phyloP scores from a whole-genome alignment of 805 yeast species.

The Brettanomyces naardenensis region DNA sequence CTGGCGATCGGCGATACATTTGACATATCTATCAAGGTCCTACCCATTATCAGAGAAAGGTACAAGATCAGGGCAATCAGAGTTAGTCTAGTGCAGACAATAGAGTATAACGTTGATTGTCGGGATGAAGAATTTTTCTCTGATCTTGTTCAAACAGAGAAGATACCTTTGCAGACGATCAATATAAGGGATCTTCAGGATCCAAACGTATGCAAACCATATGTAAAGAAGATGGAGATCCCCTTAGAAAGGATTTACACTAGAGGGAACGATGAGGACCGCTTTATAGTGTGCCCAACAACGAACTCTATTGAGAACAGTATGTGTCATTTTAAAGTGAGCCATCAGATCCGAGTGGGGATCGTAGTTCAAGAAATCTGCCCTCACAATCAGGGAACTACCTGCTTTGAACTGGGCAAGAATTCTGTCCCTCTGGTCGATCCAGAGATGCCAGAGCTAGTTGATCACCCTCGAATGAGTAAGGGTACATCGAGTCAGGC shows the following conservation, averaged over 20 bases:
- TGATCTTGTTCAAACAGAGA: conserved; percentile 10
- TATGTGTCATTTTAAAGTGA: conserved; percentile 14
- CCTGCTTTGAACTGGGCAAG: too few relatives aligned
- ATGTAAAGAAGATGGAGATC: conserved; percentile 4
- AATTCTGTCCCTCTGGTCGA: too few relatives aligned
- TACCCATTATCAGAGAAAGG: conserved; percentile 16
- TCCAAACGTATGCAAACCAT: conserved; percentile 2
- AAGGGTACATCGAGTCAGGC: too few relatives aligned
- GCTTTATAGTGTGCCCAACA: conserved; percentile 15
- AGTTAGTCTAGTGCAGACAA: conserved; percentile 17
- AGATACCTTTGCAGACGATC: conserved; percentile 9
- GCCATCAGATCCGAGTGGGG: conserved; percentile 15
- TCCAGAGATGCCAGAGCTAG: too few relatives aligned
- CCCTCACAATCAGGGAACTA: too few relatives aligned
- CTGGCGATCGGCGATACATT: conserved; percentile 14
- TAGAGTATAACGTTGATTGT: conserved; percentile 9
- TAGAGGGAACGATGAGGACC: conserved; percentile 1
- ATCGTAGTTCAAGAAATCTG: conserved; percentile 7
- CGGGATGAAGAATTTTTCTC: neutral
- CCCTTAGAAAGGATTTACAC: conserved; percentile 7
- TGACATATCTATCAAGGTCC: conserved; percentile 12
- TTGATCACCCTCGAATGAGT: too few relatives aligned
- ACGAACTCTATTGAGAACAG: conserved; percentile 8
- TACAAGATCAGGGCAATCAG: conserved; percentile 17
- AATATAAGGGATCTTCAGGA: conserved; percentile 3